Evolutionary conservation across 805 yeast species (phyloP).

Genomic region (Barnettozyma californica): DNA sequence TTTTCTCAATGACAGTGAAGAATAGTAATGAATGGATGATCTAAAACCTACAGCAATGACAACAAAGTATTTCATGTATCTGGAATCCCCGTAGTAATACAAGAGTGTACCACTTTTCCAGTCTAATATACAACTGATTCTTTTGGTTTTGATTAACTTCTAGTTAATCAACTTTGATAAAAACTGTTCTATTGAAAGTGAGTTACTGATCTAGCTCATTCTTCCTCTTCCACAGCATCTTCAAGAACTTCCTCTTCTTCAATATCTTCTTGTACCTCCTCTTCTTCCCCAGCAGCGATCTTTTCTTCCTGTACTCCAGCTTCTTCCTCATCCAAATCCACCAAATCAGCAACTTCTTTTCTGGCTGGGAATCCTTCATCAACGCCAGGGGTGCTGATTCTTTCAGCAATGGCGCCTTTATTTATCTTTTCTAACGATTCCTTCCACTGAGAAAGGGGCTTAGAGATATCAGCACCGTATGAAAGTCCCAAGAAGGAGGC

Average conservation of each 20-base stretch:
- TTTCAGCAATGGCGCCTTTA: constrained; percentile 53
- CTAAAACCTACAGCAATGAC: background rate
- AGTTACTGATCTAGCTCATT: constrained; percentile 3
- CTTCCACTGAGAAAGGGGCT: constrained; percentile 65
- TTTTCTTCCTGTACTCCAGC: constrained; percentile 25
- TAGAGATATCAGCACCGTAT: constrained; percentile 45
- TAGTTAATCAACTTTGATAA: background rate
- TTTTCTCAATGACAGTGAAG: constrained; percentile 25
- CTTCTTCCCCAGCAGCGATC: constrained; percentile 16
- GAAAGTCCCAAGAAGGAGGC: constrained; percentile 78
- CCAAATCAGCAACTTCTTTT: constrained; percentile 26
- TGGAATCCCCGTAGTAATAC: background rate
- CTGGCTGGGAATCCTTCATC: constrained; percentile 31
- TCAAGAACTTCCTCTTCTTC: constrained; percentile 10
- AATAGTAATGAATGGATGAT: background rate
- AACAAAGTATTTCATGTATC: background rate
- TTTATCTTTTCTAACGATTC: constrained; percentile 43
- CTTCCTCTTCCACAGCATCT: constrained; percentile 7
- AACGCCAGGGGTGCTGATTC: constrained; percentile 45
- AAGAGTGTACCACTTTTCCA: background rate
- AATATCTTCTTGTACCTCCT: constrained; percentile 8
- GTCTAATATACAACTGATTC: constrained; percentile 1
- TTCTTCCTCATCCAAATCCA: constrained; percentile 34
- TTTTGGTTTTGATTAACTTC: background rate
- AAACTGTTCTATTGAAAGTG: constrained; percentile 2